Evolutionary conservation across 2,329 filamentous ascomycete species (phyloP).

Genomic region (Exophiala oligosperma): DNA sequence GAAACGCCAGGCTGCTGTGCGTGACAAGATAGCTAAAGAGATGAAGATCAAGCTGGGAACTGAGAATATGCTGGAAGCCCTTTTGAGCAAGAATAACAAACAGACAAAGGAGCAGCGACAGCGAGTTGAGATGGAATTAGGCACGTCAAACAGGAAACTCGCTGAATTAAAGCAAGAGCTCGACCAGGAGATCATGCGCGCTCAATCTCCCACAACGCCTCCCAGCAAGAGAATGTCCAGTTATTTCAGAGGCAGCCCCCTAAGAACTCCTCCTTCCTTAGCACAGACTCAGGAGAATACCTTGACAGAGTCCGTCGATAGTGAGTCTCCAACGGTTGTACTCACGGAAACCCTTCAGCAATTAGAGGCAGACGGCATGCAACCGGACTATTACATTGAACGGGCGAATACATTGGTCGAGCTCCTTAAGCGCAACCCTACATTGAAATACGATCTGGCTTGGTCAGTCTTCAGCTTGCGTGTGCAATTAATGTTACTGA

Average conservation of each 20-base stretch:
- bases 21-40: conserved; percentile 88
- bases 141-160: conserved; percentile 75
- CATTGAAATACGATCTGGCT: conserved; percentile 91
- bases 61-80: conserved; percentile 93
- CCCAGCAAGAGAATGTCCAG: conserved; percentile 53
- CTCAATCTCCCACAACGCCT: conserved; percentile 54
- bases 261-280: conserved; percentile 50
- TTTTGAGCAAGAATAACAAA: conserved; percentile 93
- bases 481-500: conserved; percentile 94
- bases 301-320: conserved; percentile 61
- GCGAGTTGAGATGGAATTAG: conserved; percentile 83
- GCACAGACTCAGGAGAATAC: conserved; percentile 54
- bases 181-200: conserved; percentile 60
- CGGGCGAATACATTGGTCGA: conserved; percentile 91
- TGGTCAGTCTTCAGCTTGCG: conserved; percentile 94
- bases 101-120: conserved; percentile 83
- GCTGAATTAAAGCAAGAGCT: conserved; percentile 60
- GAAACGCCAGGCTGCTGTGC: conserved; percentile 71
- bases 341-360: conserved; percentile 88
- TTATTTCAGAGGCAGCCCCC: conserved; percentile 57
- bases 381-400: conserved; percentile 91
- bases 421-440: conserved; percentile 89
- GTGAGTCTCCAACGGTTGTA: conserved; percentile 83
- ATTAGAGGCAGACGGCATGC: conserved; percentile 82
- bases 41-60: conserved; percentile 97